These are phyloP conservation scores for Pseudogymnoascus sp. DNA, from an alignment of 2,329 filamentous ascomycete species.

Conservation along the genomic window DNA sequence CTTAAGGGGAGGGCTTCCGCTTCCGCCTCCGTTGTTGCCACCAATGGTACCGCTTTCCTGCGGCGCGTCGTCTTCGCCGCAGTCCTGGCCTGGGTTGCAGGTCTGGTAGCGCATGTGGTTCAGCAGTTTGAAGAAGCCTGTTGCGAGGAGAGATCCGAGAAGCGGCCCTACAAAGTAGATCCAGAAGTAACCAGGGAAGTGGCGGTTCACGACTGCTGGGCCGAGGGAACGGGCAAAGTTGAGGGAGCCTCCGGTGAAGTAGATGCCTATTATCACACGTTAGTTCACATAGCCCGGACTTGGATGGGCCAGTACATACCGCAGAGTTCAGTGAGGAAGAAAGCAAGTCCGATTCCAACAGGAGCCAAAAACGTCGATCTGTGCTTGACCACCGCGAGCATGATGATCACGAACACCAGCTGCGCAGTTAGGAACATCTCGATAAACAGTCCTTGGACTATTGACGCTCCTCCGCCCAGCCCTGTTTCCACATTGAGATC, in stretches of 20 bases:
- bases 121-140: constrained; percentile 42
- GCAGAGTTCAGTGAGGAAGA: constrained; percentile 40
- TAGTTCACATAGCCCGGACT: background rate
- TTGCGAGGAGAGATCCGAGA: constrained; percentile 42
- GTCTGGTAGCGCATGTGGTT: constrained; percentile 45
- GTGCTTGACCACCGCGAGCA: constrained; percentile 46
- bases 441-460: constrained; percentile 42
- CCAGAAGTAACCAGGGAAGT: constrained; percentile 40
- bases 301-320: constrained; percentile 20
- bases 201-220: constrained; percentile 36
- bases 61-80: background rate
- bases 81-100: constrained; percentile 43
- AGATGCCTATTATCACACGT: constrained; percentile 30
- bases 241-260: constrained; percentile 41
- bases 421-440: constrained; percentile 43
- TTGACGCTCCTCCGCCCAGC: constrained; percentile 33
- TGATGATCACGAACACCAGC: constrained; percentile 42
- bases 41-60: background rate
- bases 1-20: background rate
- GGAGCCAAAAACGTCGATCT: constrained; percentile 41
- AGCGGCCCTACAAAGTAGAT: constrained; percentile 46
- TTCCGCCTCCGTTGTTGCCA: background rate
- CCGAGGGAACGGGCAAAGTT: constrained; percentile 42
- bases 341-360: constrained; percentile 39
- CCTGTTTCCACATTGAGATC: constrained; percentile 36